Conservation (phyloP, 164 flowering plant species). For the Berberis vulgaris region DNA sequence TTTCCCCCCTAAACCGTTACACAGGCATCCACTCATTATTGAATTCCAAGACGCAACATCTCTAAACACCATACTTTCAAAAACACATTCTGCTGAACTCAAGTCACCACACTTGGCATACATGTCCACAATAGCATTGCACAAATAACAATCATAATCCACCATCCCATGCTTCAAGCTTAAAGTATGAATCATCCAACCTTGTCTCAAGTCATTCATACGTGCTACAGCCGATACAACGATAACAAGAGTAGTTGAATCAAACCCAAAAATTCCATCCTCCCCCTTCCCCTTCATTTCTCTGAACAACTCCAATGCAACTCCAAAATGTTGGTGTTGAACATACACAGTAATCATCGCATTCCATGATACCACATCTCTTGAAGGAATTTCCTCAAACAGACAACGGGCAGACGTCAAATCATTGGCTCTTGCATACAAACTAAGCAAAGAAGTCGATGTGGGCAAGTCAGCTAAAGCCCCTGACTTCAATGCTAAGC, state of each 20-base stretch:
- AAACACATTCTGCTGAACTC: constrained; percentile 25
- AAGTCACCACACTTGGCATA: constrained; percentile 51
- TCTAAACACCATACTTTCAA: constrained; percentile 21
- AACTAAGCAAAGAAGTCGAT: constrained; percentile 28
- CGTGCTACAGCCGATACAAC: constrained; percentile 20
- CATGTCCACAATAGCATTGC: constrained; percentile 55
- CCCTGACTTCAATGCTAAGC: constrained; percentile 28
- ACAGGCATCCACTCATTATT: constrained; percentile 27
- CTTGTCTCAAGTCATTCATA: constrained; percentile 10
- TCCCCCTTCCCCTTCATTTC: constrained; percentile 15
- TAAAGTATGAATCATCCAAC: constrained; percentile 21
- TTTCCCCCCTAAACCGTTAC: constrained; percentile 19
- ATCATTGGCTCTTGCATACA: constrained; percentile 25
- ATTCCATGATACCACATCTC: constrained; percentile 35
- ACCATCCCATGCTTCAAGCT: constrained; percentile 20
- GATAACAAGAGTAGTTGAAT: too few relatives aligned
- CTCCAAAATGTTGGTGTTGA: constrained; percentile 12
- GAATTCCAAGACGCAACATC: constrained; percentile 39
- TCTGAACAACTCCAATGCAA: constrained; percentile 19
- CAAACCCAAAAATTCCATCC: constrained; percentile 12
- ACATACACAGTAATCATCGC: constrained; percentile 31
- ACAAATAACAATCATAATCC: constrained; percentile 18
- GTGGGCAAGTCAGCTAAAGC: constrained; percentile 17
- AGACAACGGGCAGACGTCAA: constrained; percentile 21
- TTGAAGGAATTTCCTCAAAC: constrained; percentile 21